Conservation (phyloP, 225 moss, liverwort and hornwort species). For the Asterella californica region DNA sequence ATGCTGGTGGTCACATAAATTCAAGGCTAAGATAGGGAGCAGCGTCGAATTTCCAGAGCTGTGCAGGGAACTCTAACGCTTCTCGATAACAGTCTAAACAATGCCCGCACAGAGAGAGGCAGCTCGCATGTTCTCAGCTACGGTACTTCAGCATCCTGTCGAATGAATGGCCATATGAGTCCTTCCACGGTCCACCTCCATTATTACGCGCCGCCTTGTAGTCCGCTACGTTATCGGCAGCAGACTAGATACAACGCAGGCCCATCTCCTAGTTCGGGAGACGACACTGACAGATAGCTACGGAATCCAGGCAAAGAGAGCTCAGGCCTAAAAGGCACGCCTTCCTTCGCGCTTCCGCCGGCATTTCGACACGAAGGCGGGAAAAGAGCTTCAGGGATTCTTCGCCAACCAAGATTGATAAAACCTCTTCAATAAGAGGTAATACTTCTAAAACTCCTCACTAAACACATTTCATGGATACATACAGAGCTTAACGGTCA, state of each 20-base stretch:
- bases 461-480: no score
- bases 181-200: neutral
- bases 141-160: neutral
- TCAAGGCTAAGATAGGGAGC: neutral
- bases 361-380: no score
- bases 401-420: no score
- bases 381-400: no score
- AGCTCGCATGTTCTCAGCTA: neutral
- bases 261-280: neutral
- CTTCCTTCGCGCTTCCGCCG: no score
- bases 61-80: neutral
- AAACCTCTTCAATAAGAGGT: no score
- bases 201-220: constrained; percentile 10
- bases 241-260: neutral
- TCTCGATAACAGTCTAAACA: neutral
- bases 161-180: neutral
- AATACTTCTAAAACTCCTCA: no score
- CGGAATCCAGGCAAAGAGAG: no score
- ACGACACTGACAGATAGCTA: neutral
- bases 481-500: no score
- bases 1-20: neutral
- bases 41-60: neutral
- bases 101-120: neutral
- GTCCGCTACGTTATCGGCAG: neutral
- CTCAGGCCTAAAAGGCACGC: no score